These are phyloP conservation scores for Aureoboletus auriporus DNA, from an alignment of 768 basidiomycete genomes.

Conservation along the genomic window DNA sequence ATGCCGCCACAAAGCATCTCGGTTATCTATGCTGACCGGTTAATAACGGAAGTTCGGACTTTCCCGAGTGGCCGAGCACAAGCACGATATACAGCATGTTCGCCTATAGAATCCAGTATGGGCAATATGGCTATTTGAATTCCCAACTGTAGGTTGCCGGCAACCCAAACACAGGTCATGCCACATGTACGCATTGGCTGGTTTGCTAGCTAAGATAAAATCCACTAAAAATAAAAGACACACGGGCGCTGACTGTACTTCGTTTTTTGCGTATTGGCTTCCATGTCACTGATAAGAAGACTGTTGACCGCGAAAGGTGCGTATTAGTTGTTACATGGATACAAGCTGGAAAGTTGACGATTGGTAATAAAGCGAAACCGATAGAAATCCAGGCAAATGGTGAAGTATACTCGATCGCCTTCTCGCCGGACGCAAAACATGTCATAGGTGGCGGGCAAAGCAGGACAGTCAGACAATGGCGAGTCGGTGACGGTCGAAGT, in stretches of 20 bases:
- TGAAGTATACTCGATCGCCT: slow-evolving; percentile 2
- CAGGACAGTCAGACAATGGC: slow-evolving; percentile 5
- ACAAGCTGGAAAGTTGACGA: background rate
- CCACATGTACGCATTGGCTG: background rate
- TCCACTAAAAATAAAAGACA: background rate
- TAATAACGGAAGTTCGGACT: too few species aligned
- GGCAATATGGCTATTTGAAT: background rate
- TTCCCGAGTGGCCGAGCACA: too few species aligned
- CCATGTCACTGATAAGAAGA: slow-evolving; percentile 1
- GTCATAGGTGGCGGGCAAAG: slow-evolving; percentile 4
- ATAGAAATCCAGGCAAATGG: slow-evolving; percentile 3
- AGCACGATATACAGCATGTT: background rate
- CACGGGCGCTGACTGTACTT: background rate
- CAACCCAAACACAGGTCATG: slow-evolving; percentile 1
- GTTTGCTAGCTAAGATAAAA: background rate
- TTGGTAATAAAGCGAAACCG: background rate
- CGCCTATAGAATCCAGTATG: background rate
- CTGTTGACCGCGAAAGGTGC: slow-evolving; percentile 1
- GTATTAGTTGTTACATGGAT: background rate
- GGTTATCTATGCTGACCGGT: too few species aligned
- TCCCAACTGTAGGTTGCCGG: background rate
- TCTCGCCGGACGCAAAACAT: slow-evolving; percentile 1
- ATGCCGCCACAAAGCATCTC: too few species aligned
- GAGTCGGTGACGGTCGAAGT: background rate
- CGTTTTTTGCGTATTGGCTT: background rate